phyloP scores from a whole-genome alignment of 495 filamentous ascomycete genomes.

The Cercophora samala region DNA sequence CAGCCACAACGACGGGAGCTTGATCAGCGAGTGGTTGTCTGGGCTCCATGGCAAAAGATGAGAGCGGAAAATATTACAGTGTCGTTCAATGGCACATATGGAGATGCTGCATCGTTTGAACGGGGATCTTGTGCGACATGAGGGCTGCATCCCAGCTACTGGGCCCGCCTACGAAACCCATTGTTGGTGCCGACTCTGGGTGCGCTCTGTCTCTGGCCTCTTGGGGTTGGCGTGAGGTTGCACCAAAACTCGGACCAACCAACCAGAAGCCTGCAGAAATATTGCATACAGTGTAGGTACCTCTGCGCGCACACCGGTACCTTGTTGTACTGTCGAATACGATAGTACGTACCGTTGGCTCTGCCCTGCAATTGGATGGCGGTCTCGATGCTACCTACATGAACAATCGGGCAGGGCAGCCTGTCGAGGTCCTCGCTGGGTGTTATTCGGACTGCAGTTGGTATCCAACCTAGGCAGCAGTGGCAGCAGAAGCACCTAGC shows the following conservation, averaged over 20 bases:
- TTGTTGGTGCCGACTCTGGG: slow-evolving; percentile 14
- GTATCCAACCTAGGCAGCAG: background rate
- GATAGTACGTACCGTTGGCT: slow-evolving; percentile 1
- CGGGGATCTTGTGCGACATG: slow-evolving; percentile 14
- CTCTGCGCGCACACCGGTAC: slow-evolving; percentile 30
- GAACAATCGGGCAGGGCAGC: background rate
- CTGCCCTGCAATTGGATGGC: background rate
- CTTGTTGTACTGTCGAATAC: slow-evolving; percentile 29
- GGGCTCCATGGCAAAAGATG: background rate
- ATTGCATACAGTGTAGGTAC: slow-evolving; percentile 24
- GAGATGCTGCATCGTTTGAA: slow-evolving; percentile 4
- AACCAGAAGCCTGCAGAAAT: background rate
- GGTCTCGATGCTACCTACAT: slow-evolving; percentile 15
- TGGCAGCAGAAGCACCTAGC: background rate
- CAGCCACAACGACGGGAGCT: background rate
- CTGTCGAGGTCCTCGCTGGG: slow-evolving; percentile 16
- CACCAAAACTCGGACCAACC: slow-evolving; percentile 6
- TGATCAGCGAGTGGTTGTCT: background rate
- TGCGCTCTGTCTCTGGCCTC: slow-evolving; percentile 8
- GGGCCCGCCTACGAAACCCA: slow-evolving; percentile 21
- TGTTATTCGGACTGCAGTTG: background rate
- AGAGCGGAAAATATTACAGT: background rate
- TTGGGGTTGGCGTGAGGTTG: slow-evolving; percentile 16
- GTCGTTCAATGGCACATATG: slow-evolving; percentile 6
- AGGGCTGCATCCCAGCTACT: slow-evolving; percentile 20